Conservation (phyloP, 176 grass and related monocot genomes). For the Avena sativa region DNA sequence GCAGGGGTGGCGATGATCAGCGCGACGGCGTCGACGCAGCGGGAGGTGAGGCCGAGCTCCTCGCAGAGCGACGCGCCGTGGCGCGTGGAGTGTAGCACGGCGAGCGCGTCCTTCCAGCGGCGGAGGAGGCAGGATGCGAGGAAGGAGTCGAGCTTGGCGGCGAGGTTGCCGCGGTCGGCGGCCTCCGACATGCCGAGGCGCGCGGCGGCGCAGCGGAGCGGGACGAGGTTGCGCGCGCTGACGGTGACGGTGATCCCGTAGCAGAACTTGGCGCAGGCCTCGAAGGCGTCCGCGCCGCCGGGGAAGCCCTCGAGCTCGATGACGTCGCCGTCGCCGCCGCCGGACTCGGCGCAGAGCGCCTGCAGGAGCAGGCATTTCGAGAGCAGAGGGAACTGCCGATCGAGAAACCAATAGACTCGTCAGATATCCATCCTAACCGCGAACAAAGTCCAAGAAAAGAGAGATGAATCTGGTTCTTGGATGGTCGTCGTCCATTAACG, state of each 20-base stretch:
- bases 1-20: conserved; percentile 58
- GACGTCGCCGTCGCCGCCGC: conserved; percentile 26
- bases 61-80: conserved; percentile 62
- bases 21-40: conserved; percentile 77
- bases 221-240: conserved; percentile 83
- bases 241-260: conserved; percentile 90
- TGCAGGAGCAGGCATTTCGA: conserved; percentile 90
- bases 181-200: conserved; percentile 92
- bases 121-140: conserved; percentile 86
- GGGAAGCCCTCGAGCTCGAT: conserved; percentile 71
- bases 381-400: conserved; percentile 81
- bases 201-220: conserved; percentile 74
- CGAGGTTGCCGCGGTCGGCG: conserved; percentile 79
- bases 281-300: conserved; percentile 81
- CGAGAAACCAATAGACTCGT: too few relatives aligned
- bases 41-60: conserved; percentile 74
- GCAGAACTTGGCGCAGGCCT: conserved; percentile 92
- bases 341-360: conserved; percentile 62
- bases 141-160: conserved; percentile 84
- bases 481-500: conserved; percentile 19
- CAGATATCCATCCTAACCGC: too few relatives aligned
- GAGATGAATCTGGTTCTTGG: conserved; percentile 1
- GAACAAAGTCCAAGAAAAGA: neutral
- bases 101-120: conserved; percentile 90
- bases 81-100: conserved; percentile 70